phyloP scores from a whole-genome alignment of 805 yeast species.

The Candida fluviatilis region DNA sequence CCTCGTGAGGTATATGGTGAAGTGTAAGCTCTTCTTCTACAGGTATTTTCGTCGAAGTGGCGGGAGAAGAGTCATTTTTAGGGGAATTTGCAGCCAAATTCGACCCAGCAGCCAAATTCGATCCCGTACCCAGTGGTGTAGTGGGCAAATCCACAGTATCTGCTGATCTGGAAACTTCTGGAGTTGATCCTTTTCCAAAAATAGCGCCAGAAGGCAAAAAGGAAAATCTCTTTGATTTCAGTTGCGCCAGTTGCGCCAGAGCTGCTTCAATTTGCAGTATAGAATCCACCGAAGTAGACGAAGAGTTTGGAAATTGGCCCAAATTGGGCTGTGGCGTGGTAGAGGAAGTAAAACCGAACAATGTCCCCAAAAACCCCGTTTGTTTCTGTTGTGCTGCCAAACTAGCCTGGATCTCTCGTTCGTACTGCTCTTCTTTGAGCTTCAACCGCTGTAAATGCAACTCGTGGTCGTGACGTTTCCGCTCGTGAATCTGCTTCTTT shows the following conservation, averaged over 20 bases:
- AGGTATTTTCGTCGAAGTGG: too few relatives aligned
- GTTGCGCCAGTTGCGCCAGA: constrained; percentile 1
- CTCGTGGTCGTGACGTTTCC: constrained; percentile 39
- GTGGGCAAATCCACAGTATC: neutral
- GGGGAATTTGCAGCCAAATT: too few relatives aligned
- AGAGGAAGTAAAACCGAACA: constrained; percentile 22
- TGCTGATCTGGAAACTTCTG: neutral
- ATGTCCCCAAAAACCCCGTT: constrained; percentile 22
- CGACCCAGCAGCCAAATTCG: too few relatives aligned
- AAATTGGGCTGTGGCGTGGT: constrained; percentile 3
- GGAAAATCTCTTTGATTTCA: constrained; percentile 14
- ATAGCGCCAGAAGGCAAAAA: constrained; percentile 16
- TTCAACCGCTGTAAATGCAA: constrained; percentile 28
- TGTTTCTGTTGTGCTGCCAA: constrained; percentile 7
- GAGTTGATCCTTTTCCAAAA: constrained; percentile 2
- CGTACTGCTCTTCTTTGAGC: constrained; percentile 37
- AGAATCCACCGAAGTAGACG: constrained; percentile 1
- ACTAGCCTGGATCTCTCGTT: constrained; percentile 17
- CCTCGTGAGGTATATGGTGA: constrained; percentile 2
- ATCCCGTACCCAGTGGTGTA: neutral
- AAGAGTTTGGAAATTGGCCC: neutral
- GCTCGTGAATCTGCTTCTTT: constrained; percentile 30
- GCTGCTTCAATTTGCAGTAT: constrained; percentile 1
- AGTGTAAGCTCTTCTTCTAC: too few relatives aligned
- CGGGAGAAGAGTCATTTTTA: too few relatives aligned